Conservation (phyloP, 495 filamentous ascomycete species). For the Talaromyces wortmannii region DNA sequence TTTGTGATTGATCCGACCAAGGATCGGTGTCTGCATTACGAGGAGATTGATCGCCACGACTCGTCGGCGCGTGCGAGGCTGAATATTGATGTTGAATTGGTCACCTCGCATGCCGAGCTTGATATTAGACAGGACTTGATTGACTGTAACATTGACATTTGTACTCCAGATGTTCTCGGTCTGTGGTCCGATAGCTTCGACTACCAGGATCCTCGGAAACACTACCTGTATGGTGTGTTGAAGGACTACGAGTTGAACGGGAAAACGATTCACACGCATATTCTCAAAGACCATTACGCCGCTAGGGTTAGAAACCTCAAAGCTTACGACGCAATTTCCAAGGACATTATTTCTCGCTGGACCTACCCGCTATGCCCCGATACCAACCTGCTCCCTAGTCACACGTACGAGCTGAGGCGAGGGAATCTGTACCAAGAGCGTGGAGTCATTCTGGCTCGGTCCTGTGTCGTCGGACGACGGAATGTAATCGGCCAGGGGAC, state of each 20-base stretch:
- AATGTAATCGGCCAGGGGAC: slow-evolving; percentile 72
- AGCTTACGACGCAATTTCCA: slow-evolving; percentile 86
- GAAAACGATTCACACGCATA: slow-evolving; percentile 89
- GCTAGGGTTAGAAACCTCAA: slow-evolving; percentile 77
- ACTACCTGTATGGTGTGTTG: slow-evolving; percentile 84
- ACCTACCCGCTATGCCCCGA: slow-evolving; percentile 92
- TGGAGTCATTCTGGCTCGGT: slow-evolving; percentile 64
- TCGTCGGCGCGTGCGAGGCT: slow-evolving; percentile 46
- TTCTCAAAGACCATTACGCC: slow-evolving; percentile 69
- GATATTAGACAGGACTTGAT: slow-evolving; percentile 84
- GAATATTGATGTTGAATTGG: slow-evolving; percentile 66
- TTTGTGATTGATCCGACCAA: slow-evolving; percentile 80
- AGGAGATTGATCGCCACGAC: slow-evolving; percentile 53
- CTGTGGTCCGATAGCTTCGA: slow-evolving; percentile 98
- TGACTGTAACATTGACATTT: slow-evolving; percentile 95
- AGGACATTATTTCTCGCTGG: slow-evolving; percentile 82
- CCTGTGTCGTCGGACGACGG: slow-evolving; percentile 54
- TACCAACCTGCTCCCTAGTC: slow-evolving; percentile 70
- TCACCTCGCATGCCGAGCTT: slow-evolving; percentile 56
- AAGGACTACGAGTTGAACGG: slow-evolving; percentile 97
- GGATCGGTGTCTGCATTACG: slow-evolving; percentile 86
- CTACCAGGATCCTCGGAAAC: slow-evolving; percentile 79
- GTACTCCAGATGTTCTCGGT: slow-evolving; percentile 88
- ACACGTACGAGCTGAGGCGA: slow-evolving; percentile 63
- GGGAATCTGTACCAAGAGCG: slow-evolving; percentile 65